Evolutionary conservation across 1,284 basidiomycete genomes (phyloP), one percentile per base, ranked within the genome.

Genomic region (Leccinum solheimii): DNA sequence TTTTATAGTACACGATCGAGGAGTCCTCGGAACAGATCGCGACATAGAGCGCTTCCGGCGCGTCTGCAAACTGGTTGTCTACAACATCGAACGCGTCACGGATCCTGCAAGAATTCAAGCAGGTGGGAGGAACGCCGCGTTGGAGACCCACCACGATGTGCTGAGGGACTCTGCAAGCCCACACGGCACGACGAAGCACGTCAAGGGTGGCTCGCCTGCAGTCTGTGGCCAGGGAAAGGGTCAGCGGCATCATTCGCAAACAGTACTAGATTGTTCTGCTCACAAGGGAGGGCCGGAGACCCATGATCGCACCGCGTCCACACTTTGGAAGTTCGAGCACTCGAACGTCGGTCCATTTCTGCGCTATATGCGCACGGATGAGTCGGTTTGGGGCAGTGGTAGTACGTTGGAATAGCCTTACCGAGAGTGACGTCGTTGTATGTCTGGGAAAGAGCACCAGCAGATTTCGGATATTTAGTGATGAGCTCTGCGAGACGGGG

Each of bases 1-100:
- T 79, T 66, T 90, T 91, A 74, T 92, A 92, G 73, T 92, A 92
- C 52, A 92, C 90, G 55, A 89, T 86, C 2, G 91, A 92, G 5
- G 90, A 86, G 68, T 92, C 91, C 58, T 90, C 85, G 0, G 86
- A 82, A 36, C 85, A 86, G 61, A 92, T 87, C 2, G 86, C 90
- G 38, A 92, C 74, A 69, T 85, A 88, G 43, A 92, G 73, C 59
- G 84, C 81, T n/a, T 32, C 32, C 3, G 82, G 61, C 10, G 54
- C 19, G 16, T 61, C 58, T n/a, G 53, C 36, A 5, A 71, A 57
- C 49, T 68, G 60, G 21, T 30, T 72, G 38, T 73, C 76, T 21
- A 88, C 70, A 13, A 77, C 78, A 57, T 74, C 68, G 68, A 90
- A 90, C 1, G 86, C 85, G 23, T 78, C 74, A 58, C 78, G 77